Evolutionary conservation across 768 basidiomycete genomes (phyloP).

Genomic region (Brasilioporus rufonigricans): DNA sequence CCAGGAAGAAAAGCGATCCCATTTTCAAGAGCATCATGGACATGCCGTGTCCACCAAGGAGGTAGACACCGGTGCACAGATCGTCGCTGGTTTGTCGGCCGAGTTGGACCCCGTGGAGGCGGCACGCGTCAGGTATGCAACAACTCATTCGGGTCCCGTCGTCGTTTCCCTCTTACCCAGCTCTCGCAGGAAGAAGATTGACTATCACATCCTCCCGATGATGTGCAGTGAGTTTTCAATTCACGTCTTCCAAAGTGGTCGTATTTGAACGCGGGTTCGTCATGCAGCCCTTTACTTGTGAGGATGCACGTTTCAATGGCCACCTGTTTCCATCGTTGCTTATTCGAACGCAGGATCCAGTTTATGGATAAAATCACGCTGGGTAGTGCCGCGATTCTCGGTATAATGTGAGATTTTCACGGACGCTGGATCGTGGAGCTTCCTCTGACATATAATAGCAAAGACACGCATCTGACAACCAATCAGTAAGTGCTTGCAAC

Average conservation of each 20-base stretch:
- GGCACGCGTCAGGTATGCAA: conserved; percentile 46
- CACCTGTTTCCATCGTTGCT: not conserved
- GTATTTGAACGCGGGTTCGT: not conserved
- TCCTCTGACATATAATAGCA: conserved; percentile 34
- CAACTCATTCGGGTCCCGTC: not conserved
- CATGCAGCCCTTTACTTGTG: conserved; percentile 55
- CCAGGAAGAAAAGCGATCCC: conserved; percentile 7
- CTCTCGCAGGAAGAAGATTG: conserved; percentile 53
- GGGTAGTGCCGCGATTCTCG: conserved; percentile 65
- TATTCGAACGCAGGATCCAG: conserved; percentile 49
- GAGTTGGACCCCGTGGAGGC: conserved; percentile 54
- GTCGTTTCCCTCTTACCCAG: not conserved
- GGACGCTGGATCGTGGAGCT: not conserved
- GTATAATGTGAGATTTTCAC: conserved; percentile 50
- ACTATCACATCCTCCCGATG: conserved; percentile 62
- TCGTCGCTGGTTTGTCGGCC: conserved; percentile 44
- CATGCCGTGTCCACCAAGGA: conserved; percentile 36
- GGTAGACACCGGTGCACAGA: conserved; percentile 60
- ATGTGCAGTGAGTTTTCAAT: conserved; percentile 59
- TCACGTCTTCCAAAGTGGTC: not conserved
- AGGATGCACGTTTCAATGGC: not conserved
- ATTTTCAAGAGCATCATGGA: conserved; percentile 12
- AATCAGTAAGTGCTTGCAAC: conserved; percentile 49
- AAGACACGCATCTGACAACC: conserved; percentile 58
- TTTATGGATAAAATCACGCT: conserved; percentile 78